phyloP scores from a whole-genome alignment of 202 grass and related monocot genomes.

The Zoysia matrella region DNA sequence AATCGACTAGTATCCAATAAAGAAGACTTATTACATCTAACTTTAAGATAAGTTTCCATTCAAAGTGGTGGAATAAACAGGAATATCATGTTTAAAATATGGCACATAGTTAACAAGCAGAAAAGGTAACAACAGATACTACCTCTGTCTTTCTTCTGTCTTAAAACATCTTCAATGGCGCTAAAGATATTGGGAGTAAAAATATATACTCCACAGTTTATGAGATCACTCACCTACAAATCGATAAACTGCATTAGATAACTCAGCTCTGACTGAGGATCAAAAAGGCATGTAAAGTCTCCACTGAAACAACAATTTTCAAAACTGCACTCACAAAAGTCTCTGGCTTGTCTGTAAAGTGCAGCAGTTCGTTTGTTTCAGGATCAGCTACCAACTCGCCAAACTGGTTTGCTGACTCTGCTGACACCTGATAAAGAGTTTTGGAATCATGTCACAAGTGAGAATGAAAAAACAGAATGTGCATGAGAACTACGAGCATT shows the following conservation, averaged over 20 bases:
- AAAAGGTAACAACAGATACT: constrained; percentile 1
- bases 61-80: background rate
- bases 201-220: constrained; percentile 99
- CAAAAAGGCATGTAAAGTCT: constrained; percentile 3
- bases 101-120: constrained; percentile 4
- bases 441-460: constrained; percentile 17
- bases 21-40: too few species aligned
- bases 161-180: constrained; percentile 89
- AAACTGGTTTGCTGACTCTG: constrained; percentile 95
- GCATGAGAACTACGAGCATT: constrained; percentile 6
- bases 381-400: constrained; percentile 98
- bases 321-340: constrained; percentile 83
- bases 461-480: background rate
- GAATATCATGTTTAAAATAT: background rate
- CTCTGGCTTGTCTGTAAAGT: constrained; percentile 97
- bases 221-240: constrained; percentile 93
- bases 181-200: constrained; percentile 95
- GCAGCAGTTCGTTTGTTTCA: constrained; percentile 91
- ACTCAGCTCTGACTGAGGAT: background rate
- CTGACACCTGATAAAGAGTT: constrained; percentile 70
- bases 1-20: too few species aligned
- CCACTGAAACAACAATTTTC: background rate
- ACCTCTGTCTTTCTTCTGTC: constrained; percentile 93
- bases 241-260: constrained; percentile 40
- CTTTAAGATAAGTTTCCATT: constrained; percentile 21